Base-by-base conservation (phyloP, 148 eudicot species). In the Persicaria maculosa region DNA sequence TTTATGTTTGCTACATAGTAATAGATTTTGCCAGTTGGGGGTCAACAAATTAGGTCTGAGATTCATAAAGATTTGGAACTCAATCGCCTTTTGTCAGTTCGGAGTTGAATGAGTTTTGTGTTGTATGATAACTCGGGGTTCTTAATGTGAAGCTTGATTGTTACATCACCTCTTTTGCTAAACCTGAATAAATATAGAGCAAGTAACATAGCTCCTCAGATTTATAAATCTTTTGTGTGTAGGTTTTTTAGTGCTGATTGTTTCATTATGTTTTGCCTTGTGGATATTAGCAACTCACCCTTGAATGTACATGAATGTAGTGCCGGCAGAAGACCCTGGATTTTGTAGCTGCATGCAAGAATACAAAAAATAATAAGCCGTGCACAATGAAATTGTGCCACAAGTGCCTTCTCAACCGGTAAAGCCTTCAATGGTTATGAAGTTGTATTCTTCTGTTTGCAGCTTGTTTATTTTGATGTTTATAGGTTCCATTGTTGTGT, bases 401-500 rank as follows among this genome's bases (percentile, higher is more conserved):
- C 71, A 87, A 83, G 75, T 94, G 98, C 86, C 96, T 94, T 31
- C 77, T 76, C 22, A 94, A 94, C 82, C 90, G 98, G 98, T 94
- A 77, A 74, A 45, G 47, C 9, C 4, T 40, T 55, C 19, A 9
- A 16, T 44, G 20, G 40, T 31, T 31, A 36, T 59, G 17, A 48
- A 43, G 9, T 19, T 40, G 12, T 25, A 25, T 25, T 7, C 20
- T 44, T 6, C 20, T 44, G 25, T 20, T 59, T 40, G 20, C 4
- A 7, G 14, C 45, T 36, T 17, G 19, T 50, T 67, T 54, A 45
- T 17, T 45, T 46, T 71, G 50, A 45, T 6, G 45, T 71, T 36
- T 45, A 55, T 53, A 19, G 53, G 44, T 25, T 57, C 74, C 6
- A 1, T 16, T 72, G 71, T 68, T 81, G 50, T 9, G 36, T 67